Evolutionary conservation across 169 alveolate genomes (phyloP).

Genomic region (Plasmodium berghei): DNA sequence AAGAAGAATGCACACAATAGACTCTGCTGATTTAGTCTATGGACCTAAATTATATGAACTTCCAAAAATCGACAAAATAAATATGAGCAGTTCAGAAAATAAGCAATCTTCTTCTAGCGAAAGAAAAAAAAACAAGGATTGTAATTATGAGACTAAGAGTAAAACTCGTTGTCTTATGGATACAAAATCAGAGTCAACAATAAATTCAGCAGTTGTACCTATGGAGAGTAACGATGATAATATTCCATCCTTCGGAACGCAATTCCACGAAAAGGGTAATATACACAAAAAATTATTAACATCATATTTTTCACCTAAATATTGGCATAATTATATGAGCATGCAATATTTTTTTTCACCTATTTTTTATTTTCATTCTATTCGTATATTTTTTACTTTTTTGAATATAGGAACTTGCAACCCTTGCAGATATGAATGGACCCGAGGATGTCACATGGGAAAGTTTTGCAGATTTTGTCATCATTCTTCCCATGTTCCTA

Average conservation of each 20-base stretch:
- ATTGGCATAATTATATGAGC: not conserved
- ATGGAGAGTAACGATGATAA: too few species aligned
- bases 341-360: not conserved
- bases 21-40: not conserved
- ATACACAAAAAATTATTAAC: not conserved
- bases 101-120: not conserved
- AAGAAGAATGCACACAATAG: constrained; percentile 25
- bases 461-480: constrained; percentile 79
- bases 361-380: too few species aligned
- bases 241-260: constrained; percentile 39
- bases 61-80: not conserved
- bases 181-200: too few species aligned
- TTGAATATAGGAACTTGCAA: constrained; percentile 71
- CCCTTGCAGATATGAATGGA: constrained; percentile 79
- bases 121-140: not conserved
- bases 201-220: too few species aligned
- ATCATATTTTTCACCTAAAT: not conserved
- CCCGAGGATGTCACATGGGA: constrained; percentile 79
- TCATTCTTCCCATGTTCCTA: constrained; percentile 67
- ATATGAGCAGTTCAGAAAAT: not conserved
- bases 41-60: not conserved
- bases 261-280: constrained; percentile 54
- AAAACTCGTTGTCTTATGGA: too few species aligned
- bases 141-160: not conserved
- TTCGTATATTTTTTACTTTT: too few species aligned